These are phyloP conservation scores for Myriosclerotinia duriaeana DNA, from an alignment of 2,329 filamentous ascomycete species.

Conservation along the genomic window DNA sequence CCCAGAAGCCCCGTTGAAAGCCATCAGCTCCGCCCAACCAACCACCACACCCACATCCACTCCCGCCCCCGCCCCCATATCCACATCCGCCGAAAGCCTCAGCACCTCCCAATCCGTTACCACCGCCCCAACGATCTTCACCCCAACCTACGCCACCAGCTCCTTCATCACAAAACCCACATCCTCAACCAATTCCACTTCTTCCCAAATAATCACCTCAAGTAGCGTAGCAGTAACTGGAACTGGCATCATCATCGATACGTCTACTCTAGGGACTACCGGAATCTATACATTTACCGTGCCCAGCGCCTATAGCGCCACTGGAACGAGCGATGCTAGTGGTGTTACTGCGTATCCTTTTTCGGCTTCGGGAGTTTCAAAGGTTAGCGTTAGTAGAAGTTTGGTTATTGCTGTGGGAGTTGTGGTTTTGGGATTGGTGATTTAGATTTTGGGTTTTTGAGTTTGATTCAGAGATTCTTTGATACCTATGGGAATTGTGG, in stretches of 20 bases:
- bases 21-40: neutral
- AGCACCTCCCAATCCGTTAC: neutral
- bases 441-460: neutral
- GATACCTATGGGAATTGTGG: conserved; percentile 1
- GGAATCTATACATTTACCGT: conserved; percentile 20
- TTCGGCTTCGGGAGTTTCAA: neutral
- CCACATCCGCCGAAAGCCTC: neutral
- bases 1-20: neutral
- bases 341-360: conserved; percentile 11
- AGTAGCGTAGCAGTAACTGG: neutral
- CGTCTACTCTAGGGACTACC: neutral
- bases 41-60: neutral
- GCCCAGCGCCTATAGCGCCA: conserved; percentile 10
- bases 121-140: neutral
- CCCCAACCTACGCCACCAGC: neutral
- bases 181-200: conserved; percentile 1
- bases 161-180: conserved; percentile 14
- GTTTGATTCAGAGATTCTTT: neutral
- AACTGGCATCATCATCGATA: conserved; percentile 15
- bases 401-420: neutral
- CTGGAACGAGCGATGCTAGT: conserved; percentile 9
- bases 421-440: neutral
- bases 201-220: neutral
- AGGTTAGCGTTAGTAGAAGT: neutral
- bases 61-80: neutral